Evolutionary conservation across 768 basidiomycete genomes (phyloP).

Genomic region (Pleurotus tuber-regium): DNA sequence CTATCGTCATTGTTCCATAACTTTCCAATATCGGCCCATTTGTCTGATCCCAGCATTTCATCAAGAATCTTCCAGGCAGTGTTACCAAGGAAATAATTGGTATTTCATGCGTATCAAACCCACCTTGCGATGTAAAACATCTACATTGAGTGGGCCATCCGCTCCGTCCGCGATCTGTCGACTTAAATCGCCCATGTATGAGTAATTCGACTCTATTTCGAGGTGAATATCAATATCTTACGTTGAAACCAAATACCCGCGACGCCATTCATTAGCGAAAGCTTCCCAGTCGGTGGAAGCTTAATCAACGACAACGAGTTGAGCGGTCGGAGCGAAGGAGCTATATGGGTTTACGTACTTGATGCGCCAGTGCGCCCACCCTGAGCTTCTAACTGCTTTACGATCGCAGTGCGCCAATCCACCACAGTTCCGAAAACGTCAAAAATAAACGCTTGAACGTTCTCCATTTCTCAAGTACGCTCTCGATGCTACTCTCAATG

Average conservation of each 20-base stretch:
- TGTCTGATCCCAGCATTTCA: conserved; percentile 41
- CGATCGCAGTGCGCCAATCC: conserved; percentile 24
- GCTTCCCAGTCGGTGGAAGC: conserved; percentile 27
- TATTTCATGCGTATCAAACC: neutral
- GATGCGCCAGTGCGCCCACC: neutral
- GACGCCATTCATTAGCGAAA: conserved; percentile 42
- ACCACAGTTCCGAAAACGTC: conserved; percentile 34
- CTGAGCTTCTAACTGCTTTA: conserved; percentile 11
- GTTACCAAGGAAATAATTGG: neutral
- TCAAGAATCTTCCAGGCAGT: conserved; percentile 48
- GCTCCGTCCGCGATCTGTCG: conserved; percentile 42
- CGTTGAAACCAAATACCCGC: conserved; percentile 34
- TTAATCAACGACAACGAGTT: neutral
- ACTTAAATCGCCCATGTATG: conserved; percentile 31
- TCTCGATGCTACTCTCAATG: too few species aligned
- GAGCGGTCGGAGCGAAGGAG: neutral
- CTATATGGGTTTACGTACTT: neutral
- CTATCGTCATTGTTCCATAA: conserved; percentile 44
- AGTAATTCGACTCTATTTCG: neutral
- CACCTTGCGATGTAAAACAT: conserved; percentile 56
- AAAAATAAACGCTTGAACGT: conserved; percentile 29
- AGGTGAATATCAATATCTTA: conserved; percentile 12
- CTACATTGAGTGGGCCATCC: conserved; percentile 47
- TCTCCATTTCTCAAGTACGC: conserved; percentile 11
- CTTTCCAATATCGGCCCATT: conserved; percentile 49